phyloP scores from a whole-genome alignment of 371 early-diverging fungal species.

The Mucor circinelloides region DNA sequence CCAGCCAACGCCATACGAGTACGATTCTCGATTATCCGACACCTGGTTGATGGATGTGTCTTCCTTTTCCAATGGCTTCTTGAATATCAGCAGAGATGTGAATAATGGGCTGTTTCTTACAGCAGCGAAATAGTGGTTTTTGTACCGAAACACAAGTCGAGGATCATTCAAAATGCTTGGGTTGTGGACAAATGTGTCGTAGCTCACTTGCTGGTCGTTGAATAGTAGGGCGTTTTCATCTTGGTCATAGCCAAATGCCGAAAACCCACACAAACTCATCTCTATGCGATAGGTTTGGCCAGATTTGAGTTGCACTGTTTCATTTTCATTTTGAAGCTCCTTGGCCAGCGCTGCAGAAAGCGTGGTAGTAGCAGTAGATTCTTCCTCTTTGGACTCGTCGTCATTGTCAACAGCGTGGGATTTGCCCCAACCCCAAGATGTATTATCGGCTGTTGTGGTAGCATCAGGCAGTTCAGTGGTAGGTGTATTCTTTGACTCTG shows the following conservation, averaged over 20 bases:
- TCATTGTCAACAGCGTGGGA: neutral
- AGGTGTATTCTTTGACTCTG: neutral
- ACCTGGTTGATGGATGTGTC: conserved; percentile 5
- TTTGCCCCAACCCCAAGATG: conserved; percentile 7
- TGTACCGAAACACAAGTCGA: conserved; percentile 66
- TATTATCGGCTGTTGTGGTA: neutral
- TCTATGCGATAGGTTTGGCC: conserved; percentile 47
- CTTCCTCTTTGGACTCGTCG: neutral
- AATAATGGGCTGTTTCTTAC: conserved; percentile 53
- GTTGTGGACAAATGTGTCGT: conserved; percentile 64
- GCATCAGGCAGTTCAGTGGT: neutral
- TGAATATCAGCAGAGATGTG: conserved; percentile 56
- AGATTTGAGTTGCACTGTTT: conserved; percentile 23
- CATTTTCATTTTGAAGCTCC: neutral
- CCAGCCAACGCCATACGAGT: conserved; percentile 47
- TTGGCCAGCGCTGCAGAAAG: conserved; percentile 8
- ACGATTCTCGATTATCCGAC: conserved; percentile 39
- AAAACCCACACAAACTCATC: conserved; percentile 57
- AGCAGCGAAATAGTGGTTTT: conserved; percentile 54
- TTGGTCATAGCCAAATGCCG: conserved; percentile 39
- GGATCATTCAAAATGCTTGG: conserved; percentile 69
- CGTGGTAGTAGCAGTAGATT: too few relatives aligned
- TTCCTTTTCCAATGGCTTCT: conserved; percentile 17
- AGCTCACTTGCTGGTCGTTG: conserved; percentile 56
- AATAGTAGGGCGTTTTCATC: conserved; percentile 64